Percentiles rank a stretch among this genome's conserved stretches.
These are phyloP conservation scores for Porcisia hertigi DNA, from an alignment of 208 protist species.

Conservation along the genomic window DNA sequence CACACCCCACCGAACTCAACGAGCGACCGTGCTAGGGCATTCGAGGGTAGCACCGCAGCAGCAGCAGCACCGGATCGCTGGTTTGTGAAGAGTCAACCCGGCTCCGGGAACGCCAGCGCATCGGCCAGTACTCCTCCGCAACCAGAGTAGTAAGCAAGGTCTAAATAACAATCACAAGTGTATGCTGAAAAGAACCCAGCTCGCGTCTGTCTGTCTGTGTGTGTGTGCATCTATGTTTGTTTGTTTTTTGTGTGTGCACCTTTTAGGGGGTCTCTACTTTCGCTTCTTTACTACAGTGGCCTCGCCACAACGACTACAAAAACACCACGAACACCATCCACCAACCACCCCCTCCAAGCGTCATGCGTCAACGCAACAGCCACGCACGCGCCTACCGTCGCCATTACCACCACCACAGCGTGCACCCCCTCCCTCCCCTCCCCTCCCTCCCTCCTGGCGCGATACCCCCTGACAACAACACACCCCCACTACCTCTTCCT, in stretches of 20 bases:
- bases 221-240: background rate
- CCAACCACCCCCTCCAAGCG: background rate
- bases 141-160: background rate
- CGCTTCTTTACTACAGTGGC: no score
- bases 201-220: background rate
- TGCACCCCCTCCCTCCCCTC: no score
- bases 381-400: background rate
- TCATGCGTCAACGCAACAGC: background rate
- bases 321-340: no score
- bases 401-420: background rate
- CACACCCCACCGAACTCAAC: background rate
- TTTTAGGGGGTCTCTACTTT: no score
- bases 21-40: background rate
- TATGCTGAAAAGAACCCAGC: background rate
- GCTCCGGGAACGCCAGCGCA: constrained; percentile 3
- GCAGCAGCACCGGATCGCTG: constrained; percentile 10
- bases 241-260: background rate
- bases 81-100: constrained; percentile 23
- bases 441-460: no score
- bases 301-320: no score
- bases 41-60: background rate
- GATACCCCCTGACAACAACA: no score
- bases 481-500: no score
- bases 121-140: background rate
- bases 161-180: background rate